phyloP scores from a whole-genome alignment of 305 asterid species.

The Fraxinus ornus region DNA sequence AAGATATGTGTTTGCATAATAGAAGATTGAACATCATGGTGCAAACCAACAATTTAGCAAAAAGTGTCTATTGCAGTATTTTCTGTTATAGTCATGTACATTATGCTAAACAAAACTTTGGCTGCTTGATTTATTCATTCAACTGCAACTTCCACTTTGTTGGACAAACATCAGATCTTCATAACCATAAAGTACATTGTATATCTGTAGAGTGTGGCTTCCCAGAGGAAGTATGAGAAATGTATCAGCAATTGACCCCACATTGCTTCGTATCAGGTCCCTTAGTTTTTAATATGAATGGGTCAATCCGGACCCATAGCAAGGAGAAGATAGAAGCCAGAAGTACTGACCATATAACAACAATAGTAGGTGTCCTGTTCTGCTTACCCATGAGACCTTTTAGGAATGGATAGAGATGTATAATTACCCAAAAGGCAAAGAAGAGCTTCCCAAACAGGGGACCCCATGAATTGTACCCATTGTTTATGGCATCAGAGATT shows the following conservation, averaged over 20 bases:
- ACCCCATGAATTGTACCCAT: constrained; percentile 88
- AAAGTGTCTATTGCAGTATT: constrained; percentile 15
- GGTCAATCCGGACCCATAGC: constrained; percentile 90
- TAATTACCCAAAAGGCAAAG: constrained; percentile 92
- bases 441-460: constrained; percentile 90
- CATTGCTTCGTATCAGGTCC: constrained; percentile 83
- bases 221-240: constrained; percentile 14
- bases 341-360: constrained; percentile 84
- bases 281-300: constrained; percentile 70
- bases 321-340: constrained; percentile 88
- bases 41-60: constrained; percentile 16
- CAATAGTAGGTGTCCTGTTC: constrained; percentile 94
- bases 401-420: constrained; percentile 89
- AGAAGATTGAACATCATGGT: not conserved
- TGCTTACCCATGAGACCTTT: constrained; percentile 96
- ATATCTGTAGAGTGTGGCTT: constrained; percentile 8
- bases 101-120: constrained; percentile 27
- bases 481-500: constrained; percentile 85
- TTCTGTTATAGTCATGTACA: constrained; percentile 31
- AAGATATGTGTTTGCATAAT: not conserved
- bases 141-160: constrained; percentile 25
- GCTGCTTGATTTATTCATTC: constrained; percentile 33
- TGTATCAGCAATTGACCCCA: constrained; percentile 76
- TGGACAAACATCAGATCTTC: constrained; percentile 20
- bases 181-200: constrained; percentile 9